Base-by-base conservation (phyloP, 2,329 filamentous ascomycete species). In the Botrytis aclada region DNA sequence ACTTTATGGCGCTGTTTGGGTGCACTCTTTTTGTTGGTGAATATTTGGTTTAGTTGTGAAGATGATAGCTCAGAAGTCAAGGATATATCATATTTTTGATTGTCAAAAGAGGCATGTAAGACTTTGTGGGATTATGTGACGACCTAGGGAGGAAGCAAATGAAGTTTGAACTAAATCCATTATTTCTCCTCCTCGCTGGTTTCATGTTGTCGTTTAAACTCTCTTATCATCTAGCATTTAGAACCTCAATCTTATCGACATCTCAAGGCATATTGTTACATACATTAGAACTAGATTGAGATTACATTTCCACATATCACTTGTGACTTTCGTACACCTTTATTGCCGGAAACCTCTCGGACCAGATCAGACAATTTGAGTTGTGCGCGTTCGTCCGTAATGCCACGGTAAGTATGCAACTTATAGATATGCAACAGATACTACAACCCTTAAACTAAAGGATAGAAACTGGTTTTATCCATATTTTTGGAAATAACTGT, bases 81-180 rank as follows among this genome's bases (percentile, higher is more conserved):
- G 14, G 5, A 2, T 18, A 29, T 29, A n/a, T n/a, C n/a, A 16
- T 54, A 2, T 29, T 29, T 7, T 18, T 4, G 14, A n/a, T 18
- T 54, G 7, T 29, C 6, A 3, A 54, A 18, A 54, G 22, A 51
- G 22, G 9, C 18, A 54, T 54, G 0, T 8, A 29, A 7, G 14
- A 6, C 14, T 29, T 29, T 18, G 14, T 18, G 51, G 6, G 2
- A 1, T 54, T 29, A 2, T 54, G n/a, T 8, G n/a, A 4, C 0
- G 6, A 4, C n/a, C 29, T 29, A 29, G 6, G 14, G 6, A 45
- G 43, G 9, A 22, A 22, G 7, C 6, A 22, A 22, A 43, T 43
- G 3, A 22, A 8, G 0, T 5, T 45, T 45, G 3, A 4, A n/a
- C 25, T 6, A 14, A 14, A n/a, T 2, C 3, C 1, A 2, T 6